A percentile compares a stretch with the other conserved stretches of the same genome.
Evolutionary conservation across 768 basidiomycete species (phyloP).

Genomic region (Kwoniella sp.): DNA sequence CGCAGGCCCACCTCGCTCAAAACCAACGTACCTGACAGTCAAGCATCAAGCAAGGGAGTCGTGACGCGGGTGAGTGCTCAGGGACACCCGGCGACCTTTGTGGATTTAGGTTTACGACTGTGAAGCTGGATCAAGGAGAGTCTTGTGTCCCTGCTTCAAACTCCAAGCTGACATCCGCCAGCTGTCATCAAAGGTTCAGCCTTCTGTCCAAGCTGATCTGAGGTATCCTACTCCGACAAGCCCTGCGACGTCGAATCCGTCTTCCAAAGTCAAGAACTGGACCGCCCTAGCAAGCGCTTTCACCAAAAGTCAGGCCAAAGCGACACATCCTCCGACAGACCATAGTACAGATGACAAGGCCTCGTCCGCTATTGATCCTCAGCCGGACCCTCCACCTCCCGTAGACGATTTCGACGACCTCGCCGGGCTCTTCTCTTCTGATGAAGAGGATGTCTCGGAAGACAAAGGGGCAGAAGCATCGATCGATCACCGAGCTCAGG

Average conservation of each 20-base stretch:
- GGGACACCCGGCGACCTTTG: too few species aligned
- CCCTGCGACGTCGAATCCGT: background rate
- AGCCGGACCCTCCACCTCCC: background rate
- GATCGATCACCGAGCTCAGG: too few species aligned
- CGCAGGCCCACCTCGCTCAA: background rate
- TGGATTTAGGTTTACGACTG: too few species aligned
- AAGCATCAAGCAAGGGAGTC: background rate
- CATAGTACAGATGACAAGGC: background rate
- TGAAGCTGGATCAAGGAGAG: too few species aligned
- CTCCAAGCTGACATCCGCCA: too few species aligned
- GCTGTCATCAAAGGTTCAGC: too few species aligned
- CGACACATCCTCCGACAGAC: background rate
- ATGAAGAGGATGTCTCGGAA: constrained; percentile 1
- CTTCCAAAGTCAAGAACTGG: background rate
- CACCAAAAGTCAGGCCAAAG: background rate
- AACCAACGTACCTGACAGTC: background rate
- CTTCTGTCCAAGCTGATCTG: background rate
- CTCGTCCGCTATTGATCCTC: background rate
- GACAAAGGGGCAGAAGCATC: too few species aligned
- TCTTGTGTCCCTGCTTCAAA: too few species aligned
- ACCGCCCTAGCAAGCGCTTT: background rate
- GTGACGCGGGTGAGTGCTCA: background rate
- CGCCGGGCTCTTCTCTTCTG: constrained; percentile 4
- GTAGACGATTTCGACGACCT: constrained; percentile 7
- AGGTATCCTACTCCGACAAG: background rate